Base-by-base conservation (phyloP, 2,329 filamentous ascomycete species). In the Tolypocladium tropicale region DNA sequence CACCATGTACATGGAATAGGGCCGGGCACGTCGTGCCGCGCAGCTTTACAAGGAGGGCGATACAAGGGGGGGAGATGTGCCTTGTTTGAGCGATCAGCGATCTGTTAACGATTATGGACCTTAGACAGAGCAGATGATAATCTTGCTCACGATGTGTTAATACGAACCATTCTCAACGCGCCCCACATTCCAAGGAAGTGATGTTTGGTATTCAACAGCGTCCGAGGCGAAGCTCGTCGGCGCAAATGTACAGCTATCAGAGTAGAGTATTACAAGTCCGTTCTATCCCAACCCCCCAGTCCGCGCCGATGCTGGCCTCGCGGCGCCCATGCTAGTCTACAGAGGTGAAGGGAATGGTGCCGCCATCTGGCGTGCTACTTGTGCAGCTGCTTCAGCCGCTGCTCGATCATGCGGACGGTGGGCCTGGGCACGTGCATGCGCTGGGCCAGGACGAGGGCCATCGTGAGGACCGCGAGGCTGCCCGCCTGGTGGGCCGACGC, bases 401-500 rank as follows among this genome's bases (percentile, higher is more conserved):
- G 76, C 69, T 83, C 74, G 32, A 91, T 72, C 58, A 89, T 67
- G 55, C 76, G 78, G 53, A 87, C 71, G 1, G 84, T 84, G 33
- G 83, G 76, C 61, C 78, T 83, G 1, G 90, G 89, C 54, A 92
- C 78, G 73, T 88, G 89, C 55, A 95, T 72, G 43, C 90, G 80
- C 64, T 86, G 90, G 12, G 89, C 89, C 39, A 96, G 76, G 1
- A 96, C 80, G 25, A 96, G 76, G 0, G 86, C 86, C 49, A 90
- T 90, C 0, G 90, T 95, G 58, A 99, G 74, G 23, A 99, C 76
- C 2, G 89, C 90, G 62, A 99, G 74, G 58, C 86, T 89, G 41
- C 94, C 93, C 2, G 94, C 94, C 73, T 99, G 94, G 71, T 99
- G 94, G 9, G 90, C 85, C 3, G 93, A 91, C 0, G 93, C 94